Evolutionary conservation across 768 basidiomycete genomes (phyloP).

Genomic region (Boletus sp.): DNA sequence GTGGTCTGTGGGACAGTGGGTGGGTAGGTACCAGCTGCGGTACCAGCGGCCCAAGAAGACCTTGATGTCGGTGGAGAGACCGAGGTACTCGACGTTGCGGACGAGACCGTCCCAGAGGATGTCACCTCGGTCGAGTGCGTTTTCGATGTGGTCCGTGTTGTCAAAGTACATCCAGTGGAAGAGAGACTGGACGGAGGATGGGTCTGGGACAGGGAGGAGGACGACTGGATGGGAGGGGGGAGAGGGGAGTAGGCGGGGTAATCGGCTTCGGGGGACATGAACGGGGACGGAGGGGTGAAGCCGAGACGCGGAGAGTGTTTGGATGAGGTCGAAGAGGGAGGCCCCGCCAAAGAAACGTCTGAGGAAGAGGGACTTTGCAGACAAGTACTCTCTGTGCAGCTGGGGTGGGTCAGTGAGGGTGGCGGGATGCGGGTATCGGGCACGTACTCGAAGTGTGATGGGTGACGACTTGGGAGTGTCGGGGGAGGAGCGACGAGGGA

Average conservation of each 20-base stretch:
- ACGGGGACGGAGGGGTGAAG: slow-evolving; percentile 26
- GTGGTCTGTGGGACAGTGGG: slow-evolving; percentile 21
- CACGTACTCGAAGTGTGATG: slow-evolving; percentile 59
- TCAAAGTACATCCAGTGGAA: slow-evolving; percentile 87
- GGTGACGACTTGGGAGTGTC: slow-evolving; percentile 17
- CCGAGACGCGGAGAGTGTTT: slow-evolving; percentile 27
- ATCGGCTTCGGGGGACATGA: slow-evolving; percentile 42
- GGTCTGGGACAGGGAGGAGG: slow-evolving; percentile 73
- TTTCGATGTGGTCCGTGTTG: slow-evolving; percentile 58
- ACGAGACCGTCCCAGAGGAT: slow-evolving; percentile 86
- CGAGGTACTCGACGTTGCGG: slow-evolving; percentile 87
- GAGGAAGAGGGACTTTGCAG: slow-evolving; percentile 74
- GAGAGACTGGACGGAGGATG: slow-evolving; percentile 65
- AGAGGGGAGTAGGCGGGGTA: slow-evolving; percentile 66
- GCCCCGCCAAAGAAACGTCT: slow-evolving; percentile 68
- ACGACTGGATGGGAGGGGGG: slow-evolving; percentile 60
- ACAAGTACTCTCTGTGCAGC: slow-evolving; percentile 80
- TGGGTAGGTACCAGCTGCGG: slow-evolving; percentile 53
- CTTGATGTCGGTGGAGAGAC: slow-evolving; percentile 71
- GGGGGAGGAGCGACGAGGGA: background rate
- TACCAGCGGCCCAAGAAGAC: slow-evolving; percentile 76
- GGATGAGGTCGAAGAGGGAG: slow-evolving; percentile 56
- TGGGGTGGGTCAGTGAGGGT: slow-evolving; percentile 27
- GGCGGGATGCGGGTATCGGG: background rate
- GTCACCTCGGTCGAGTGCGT: slow-evolving; percentile 61